Base-by-base conservation (phyloP, 2,329 filamentous ascomycete genomes). In the Nannizziopsis arthrosporioides region DNA sequence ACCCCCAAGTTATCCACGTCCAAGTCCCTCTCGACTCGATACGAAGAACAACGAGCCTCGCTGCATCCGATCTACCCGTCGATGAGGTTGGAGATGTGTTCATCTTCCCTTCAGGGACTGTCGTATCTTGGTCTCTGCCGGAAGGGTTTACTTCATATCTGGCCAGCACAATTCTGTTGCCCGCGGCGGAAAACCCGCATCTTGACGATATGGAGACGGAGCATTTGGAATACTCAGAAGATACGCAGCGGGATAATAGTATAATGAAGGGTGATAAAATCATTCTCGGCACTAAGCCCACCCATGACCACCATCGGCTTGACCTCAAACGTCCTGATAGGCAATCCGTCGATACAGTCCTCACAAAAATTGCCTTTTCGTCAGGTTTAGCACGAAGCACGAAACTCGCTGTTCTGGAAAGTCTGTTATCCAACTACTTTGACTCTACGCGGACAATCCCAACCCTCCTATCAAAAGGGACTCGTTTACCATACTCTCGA, bases 301-400 rank as follows among this genome's bases (percentile, higher is more conserved):
- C 50, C 18, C 40, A 54, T 5, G 59, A 61, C 27, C 51, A 52
- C n/a, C 55, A 59, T 14, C 48, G 50, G 12, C 40, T 53, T n/a
- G 50, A 53, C 37, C 30, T 19, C 15, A 59, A 56, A 22, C 57
- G 59, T 12, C 56, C 54, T 4, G 47, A 47, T 27, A 61, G 59
- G 42, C 62, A 65, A 54, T 66, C 57, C 48, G 67, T 77, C 30
- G 76, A 81, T 56, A 77, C 74, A 0, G 85, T 90, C 1, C 75
- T 95, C 11, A 88, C 89, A 57, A 95, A 96, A 63, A 90, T 96
- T 53, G 92, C 92, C 38, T 96, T 96, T 65, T 95, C 90, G 0
- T 95, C 88, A 0, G 90, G 90, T 1, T 76, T 98, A 8, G 90
- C 92, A 4, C 78, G 92, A 47, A 92, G 84, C 59, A 95, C 92